Conservation (phyloP, 306 rosid species). For the Sicyos baderoa region DNA sequence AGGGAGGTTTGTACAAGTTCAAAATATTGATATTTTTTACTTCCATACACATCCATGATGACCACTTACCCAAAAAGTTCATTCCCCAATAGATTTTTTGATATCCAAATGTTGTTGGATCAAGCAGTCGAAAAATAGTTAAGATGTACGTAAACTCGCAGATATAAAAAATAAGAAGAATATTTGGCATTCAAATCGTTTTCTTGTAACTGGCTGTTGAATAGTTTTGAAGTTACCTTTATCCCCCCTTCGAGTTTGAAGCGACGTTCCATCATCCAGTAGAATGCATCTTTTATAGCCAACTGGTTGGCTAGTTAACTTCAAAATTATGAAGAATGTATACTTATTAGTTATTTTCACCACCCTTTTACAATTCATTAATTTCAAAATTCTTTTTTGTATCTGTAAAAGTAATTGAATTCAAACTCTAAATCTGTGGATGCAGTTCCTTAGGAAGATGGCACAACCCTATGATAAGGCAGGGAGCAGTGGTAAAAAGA, state of each 20-base stretch:
- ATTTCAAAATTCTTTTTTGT: background rate
- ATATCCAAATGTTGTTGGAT: no score
- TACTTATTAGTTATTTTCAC: background rate
- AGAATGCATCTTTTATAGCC: conserved; percentile 1
- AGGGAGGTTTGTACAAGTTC: conserved; percentile 51
- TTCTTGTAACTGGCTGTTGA: background rate
- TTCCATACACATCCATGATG: background rate
- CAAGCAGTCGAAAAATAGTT: no score
- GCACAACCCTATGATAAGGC: conserved; percentile 89
- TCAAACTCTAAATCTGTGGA: conserved; percentile 12
- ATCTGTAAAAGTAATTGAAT: background rate
- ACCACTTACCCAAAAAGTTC: no score
- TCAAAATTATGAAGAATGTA: background rate
- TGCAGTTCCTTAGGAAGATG: conserved; percentile 91
- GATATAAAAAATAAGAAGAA: no score
- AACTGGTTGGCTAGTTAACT: background rate
- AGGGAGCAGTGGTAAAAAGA: conserved; percentile 62
- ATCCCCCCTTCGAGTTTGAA: background rate
- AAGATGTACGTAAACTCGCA: no score
- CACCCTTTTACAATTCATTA: background rate
- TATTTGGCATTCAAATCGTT: background rate
- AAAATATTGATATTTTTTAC: background rate
- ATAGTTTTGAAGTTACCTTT: background rate
- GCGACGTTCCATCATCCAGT: conserved; percentile 7
- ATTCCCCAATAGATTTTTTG: no score